phyloP scores from a whole-genome alignment of 768 basidiomycete species.

The Dacryopinax spathularia region DNA sequence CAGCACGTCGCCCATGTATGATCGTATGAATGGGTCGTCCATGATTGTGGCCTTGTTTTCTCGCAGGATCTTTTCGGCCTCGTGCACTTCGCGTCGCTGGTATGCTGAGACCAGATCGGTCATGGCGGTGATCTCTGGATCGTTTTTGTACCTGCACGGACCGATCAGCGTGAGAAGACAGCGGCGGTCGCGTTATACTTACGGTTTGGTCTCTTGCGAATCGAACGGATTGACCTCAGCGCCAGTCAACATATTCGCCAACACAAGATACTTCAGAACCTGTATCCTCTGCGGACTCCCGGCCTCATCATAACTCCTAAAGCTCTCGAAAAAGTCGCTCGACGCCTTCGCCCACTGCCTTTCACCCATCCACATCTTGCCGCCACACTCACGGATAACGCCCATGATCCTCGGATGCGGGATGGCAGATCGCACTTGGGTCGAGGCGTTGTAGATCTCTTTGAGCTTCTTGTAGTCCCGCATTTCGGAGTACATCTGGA shows the following conservation, averaged over 20 bases:
- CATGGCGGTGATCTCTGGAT: conserved; percentile 96
- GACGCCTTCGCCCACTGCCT: conserved; percentile 95
- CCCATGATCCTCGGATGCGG: conserved; percentile 98
- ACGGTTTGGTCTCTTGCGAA: conserved; percentile 99
- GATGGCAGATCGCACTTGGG: conserved; percentile 85
- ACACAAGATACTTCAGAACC: conserved; percentile 93
- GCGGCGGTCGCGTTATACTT: conserved; percentile 20
- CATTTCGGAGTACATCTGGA: conserved; percentile 98
- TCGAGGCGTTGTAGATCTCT: conserved; percentile 94
- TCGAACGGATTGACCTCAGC: conserved; percentile 99
- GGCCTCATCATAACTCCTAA: conserved; percentile 96
- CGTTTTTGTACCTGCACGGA: conserved; percentile 66
- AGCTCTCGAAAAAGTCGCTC: conserved; percentile 97
- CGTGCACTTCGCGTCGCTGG: conserved; percentile 87
- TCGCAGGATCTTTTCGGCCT: conserved; percentile 89
- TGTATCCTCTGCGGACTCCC: conserved; percentile 93
- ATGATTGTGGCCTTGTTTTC: conserved; percentile 93
- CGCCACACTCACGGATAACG: conserved; percentile 96
- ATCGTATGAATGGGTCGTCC: conserved; percentile 85
- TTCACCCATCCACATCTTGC: conserved; percentile 99
- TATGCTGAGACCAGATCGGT: conserved; percentile 94
- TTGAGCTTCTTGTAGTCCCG: conserved; percentile 93
- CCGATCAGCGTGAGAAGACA: background rate
- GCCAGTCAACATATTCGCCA: conserved; percentile 95
- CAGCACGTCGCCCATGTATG: conserved; percentile 93